Conservation (phyloP, 805 yeast genomes). For the Jamesozyma piceae region DNA sequence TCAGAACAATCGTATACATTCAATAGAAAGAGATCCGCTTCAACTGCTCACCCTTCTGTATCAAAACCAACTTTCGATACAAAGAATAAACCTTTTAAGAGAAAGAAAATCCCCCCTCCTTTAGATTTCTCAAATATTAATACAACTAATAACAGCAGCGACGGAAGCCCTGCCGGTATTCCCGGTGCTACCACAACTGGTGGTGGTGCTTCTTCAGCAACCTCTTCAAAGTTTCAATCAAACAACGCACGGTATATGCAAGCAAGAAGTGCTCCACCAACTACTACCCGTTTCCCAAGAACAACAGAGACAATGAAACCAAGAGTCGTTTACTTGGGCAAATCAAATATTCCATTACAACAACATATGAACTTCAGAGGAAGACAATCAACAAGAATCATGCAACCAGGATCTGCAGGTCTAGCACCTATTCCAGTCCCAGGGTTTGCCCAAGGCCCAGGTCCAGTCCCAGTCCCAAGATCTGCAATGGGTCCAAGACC, state of each 20-base stretch:
- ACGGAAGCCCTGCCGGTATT: too few species aligned
- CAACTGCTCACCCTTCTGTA: neutral
- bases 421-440: too few species aligned
- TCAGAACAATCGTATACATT: neutral
- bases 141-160: neutral
- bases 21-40: neutral
- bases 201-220: neutral
- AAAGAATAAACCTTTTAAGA: constrained; percentile 16
- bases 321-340: constrained; percentile 23
- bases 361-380: neutral
- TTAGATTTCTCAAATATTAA: constrained; percentile 8
- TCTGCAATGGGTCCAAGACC: neutral
- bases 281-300: constrained; percentile 15
- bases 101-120: constrained; percentile 24
- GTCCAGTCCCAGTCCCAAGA: too few species aligned
- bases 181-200: too few species aligned
- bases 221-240: neutral
- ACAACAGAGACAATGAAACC: constrained; percentile 9
- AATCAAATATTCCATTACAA: neutral
- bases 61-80: neutral
- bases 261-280: constrained; percentile 21
- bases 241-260: neutral
- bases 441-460: too few species aligned
- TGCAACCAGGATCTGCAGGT: neutral
- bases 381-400: neutral